These are phyloP conservation scores for Gymnopus androsaceus DNA, from an alignment of 1,284 basidiomycete species.

Conservation along the genomic window DNA sequence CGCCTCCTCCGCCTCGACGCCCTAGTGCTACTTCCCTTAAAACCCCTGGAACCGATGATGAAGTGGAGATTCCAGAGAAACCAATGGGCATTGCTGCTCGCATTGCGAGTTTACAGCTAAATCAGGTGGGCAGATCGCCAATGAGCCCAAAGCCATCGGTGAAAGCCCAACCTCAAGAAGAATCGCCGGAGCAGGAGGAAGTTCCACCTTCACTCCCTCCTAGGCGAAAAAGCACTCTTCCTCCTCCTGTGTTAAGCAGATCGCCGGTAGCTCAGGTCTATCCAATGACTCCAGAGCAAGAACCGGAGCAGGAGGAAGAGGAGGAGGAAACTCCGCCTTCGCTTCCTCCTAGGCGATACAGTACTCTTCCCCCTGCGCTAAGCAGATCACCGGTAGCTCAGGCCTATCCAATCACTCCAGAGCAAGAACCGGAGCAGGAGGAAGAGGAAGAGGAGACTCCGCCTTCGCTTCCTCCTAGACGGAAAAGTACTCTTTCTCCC, in stretches of 20 bases:
- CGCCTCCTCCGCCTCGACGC: conserved; percentile 23
- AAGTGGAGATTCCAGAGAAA: conserved; percentile 5
- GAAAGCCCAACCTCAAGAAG: no score
- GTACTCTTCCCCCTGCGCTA: no score
- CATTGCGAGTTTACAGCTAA: conserved; percentile 32
- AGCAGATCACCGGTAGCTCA: no score
- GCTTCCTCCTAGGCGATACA: no score
- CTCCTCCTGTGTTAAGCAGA: no score
- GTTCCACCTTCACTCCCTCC: no score
- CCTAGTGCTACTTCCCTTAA: conserved; percentile 5
- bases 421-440: background rate
- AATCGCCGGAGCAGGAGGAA: no score
- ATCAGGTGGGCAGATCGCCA: conserved; percentile 18
- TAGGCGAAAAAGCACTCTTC: no score
- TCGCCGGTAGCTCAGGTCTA: no score
- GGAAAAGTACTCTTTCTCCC: background rate
- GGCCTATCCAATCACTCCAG: background rate
- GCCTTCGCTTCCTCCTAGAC: background rate
- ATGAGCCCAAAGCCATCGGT: no score
- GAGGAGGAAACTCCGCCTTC: background rate
- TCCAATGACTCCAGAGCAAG: no score
- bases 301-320: no score
- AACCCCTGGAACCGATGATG: background rate
- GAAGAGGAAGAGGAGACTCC: background rate
- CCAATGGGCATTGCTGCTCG: conserved; percentile 30